Conservation (phyloP, 2,329 filamentous ascomycete genomes). For the Trichoderma arundinaceum region DNA sequence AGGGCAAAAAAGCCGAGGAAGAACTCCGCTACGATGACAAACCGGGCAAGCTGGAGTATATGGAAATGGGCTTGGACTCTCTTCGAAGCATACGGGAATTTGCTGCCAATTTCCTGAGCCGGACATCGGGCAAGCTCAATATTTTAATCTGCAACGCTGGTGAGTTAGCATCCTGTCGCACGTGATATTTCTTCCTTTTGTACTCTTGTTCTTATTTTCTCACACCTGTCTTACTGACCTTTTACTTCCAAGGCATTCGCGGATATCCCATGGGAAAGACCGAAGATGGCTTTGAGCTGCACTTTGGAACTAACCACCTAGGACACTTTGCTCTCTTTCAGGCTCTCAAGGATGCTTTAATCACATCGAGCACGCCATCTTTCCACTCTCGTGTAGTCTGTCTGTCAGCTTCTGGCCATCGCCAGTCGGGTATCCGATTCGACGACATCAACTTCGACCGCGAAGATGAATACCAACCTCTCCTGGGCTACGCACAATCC, state of each 20-base stretch:
- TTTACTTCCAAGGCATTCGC: conserved; percentile 44
- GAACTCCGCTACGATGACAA: conserved; percentile 36
- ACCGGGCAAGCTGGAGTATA: conserved; percentile 41
- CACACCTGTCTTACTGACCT: neutral
- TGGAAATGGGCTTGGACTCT: conserved; percentile 42
- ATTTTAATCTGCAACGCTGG: conserved; percentile 53
- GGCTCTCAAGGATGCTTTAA: conserved; percentile 45
- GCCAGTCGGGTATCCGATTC: conserved; percentile 34
- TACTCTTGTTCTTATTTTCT: accelerated
- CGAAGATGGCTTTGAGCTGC: conserved; percentile 54
- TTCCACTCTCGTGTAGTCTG: conserved; percentile 53
- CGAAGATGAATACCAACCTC: conserved; percentile 37
- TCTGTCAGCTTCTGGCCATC: conserved; percentile 52
- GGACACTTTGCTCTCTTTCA: conserved; percentile 53
- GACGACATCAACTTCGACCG: conserved; percentile 36
- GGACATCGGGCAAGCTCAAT: conserved; percentile 35
- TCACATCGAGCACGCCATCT: conserved; percentile 39
- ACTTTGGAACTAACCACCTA: conserved; percentile 59
- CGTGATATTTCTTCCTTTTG: neutral
- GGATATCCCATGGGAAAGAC: conserved; percentile 45
- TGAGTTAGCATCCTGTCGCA: neutral
- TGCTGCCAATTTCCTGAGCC: conserved; percentile 34
- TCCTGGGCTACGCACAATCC: conserved; percentile 51
- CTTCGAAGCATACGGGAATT: conserved; percentile 43
- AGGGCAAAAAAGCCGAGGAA: conserved; percentile 35